phyloP scores from a whole-genome alignment of 2,329 filamentous ascomycete genomes.

The Mollisia scopiformis region DNA sequence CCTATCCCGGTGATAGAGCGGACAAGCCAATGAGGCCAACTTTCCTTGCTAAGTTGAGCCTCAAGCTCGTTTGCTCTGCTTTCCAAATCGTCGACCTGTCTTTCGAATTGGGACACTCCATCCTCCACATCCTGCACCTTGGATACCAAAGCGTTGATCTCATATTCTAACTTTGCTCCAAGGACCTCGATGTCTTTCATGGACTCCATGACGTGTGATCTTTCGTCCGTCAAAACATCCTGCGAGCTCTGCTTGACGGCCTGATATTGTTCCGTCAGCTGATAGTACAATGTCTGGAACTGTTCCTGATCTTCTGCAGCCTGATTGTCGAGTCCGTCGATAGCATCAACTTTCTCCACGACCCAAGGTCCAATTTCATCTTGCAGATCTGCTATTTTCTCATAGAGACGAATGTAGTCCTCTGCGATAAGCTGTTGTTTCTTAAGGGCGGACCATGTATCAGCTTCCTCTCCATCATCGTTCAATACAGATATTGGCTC shows the following conservation, averaged over 20 bases:
- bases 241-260: conserved; percentile 67
- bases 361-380: conserved; percentile 64
- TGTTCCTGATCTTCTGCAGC: conserved; percentile 67
- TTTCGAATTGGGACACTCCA: conserved; percentile 77
- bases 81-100: conserved; percentile 75
- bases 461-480: conserved; percentile 38
- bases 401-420: conserved; percentile 58
- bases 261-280: conserved; percentile 71
- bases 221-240: conserved; percentile 71
- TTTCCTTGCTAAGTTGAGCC: conserved; percentile 35
- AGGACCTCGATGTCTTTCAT: conserved; percentile 80
- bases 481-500: conserved; percentile 51
- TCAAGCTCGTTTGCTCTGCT: conserved; percentile 65
- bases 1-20: conserved; percentile 38
- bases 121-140: conserved; percentile 89
- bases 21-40: conserved; percentile 38
- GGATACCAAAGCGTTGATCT: conserved; percentile 77
- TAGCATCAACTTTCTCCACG: conserved; percentile 53
- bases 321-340: conserved; percentile 63
- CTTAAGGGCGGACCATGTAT: conserved; percentile 38
- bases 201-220: conserved; percentile 67
- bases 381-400: conserved; percentile 54
- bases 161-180: conserved; percentile 87
- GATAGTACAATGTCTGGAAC: conserved; percentile 68
- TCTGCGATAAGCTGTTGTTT: conserved; percentile 47